phyloP scores from a whole-genome alignment of 257 asterid genomes.

The Solanum lycopersicoides region DNA sequence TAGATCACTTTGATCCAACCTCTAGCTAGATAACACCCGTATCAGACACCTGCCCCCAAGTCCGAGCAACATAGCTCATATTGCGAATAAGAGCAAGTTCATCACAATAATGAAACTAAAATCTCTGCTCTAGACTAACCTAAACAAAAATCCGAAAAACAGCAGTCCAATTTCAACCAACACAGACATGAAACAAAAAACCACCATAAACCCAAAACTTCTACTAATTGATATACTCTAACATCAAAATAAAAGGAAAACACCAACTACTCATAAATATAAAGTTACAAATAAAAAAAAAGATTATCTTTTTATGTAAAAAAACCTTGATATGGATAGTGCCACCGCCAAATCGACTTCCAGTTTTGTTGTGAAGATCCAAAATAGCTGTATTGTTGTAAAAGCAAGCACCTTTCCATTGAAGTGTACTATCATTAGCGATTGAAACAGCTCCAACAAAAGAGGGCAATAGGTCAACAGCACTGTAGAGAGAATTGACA shows the following conservation, averaged over 20 bases:
- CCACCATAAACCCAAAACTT: not conserved
- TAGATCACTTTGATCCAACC: not conserved
- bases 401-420: conserved; percentile 86
- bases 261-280: not conserved
- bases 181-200: not conserved
- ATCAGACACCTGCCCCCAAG: not conserved
- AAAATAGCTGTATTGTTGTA: conserved; percentile 58
- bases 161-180: not conserved
- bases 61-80: not conserved
- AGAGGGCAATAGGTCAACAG: conserved; percentile 73
- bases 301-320: not conserved
- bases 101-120: not conserved
- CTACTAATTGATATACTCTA: not conserved
- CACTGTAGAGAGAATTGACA: conserved; percentile 37
- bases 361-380: conserved; percentile 58
- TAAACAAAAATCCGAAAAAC: not conserved
- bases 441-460: conserved; percentile 61
- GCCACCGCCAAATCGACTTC: conserved; percentile 67
- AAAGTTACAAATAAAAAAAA: not conserved
- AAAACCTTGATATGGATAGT: conserved; percentile 74
- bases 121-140: not conserved
- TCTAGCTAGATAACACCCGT: not conserved
- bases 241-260: not conserved
- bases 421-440: conserved; percentile 16
- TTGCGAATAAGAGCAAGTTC: not conserved